Percentiles rank a stretch among this genome's conserved stretches.
phyloP scores from a whole-genome alignment of 805 yeast genomes.

The Zygosaccharomyces gambellarensis region DNA sequence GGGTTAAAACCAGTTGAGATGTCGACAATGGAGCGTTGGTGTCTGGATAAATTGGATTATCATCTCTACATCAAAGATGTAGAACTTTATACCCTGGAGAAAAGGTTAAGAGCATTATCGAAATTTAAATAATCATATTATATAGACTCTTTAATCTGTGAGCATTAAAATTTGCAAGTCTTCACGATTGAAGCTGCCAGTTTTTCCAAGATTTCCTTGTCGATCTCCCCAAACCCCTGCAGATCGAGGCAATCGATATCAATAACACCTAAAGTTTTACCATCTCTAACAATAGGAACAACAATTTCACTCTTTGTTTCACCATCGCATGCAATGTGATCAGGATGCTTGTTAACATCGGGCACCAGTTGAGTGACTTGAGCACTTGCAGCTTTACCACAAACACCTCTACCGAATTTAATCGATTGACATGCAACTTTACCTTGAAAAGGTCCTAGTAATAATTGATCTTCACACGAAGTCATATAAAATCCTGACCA shows the following conservation, averaged over 20 bases:
- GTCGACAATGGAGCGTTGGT: conserved; percentile 23
- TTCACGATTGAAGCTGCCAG: conserved; percentile 50
- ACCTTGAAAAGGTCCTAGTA: conserved; percentile 93
- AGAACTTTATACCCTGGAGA: conserved; percentile 7
- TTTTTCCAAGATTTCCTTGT: conserved; percentile 52
- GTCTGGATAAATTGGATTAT: conserved; percentile 19
- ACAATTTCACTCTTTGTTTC: conserved; percentile 91
- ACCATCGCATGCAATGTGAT: conserved; percentile 97
- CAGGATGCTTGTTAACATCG: conserved; percentile 75
- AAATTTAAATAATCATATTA: background rate
- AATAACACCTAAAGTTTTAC: conserved; percentile 62
- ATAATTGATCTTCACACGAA: conserved; percentile 34
- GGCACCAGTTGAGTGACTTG: conserved; percentile 65
- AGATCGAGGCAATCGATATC: conserved; percentile 74
- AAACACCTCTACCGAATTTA: conserved; percentile 76
- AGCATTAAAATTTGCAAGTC: conserved; percentile 46
- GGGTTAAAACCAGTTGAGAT: conserved; percentile 19
- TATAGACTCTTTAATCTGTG: background rate
- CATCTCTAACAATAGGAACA: conserved; percentile 61
- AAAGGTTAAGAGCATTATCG: background rate
- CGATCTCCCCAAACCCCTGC: conserved; percentile 64
- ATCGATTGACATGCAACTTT: conserved; percentile 93
- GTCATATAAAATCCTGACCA: conserved; percentile 91
- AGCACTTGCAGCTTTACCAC: conserved; percentile 74
- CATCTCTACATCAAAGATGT: conserved; percentile 7